phyloP scores from a whole-genome alignment of 2,329 filamentous ascomycete genomes.

The Aspergillus costaricaensis region DNA sequence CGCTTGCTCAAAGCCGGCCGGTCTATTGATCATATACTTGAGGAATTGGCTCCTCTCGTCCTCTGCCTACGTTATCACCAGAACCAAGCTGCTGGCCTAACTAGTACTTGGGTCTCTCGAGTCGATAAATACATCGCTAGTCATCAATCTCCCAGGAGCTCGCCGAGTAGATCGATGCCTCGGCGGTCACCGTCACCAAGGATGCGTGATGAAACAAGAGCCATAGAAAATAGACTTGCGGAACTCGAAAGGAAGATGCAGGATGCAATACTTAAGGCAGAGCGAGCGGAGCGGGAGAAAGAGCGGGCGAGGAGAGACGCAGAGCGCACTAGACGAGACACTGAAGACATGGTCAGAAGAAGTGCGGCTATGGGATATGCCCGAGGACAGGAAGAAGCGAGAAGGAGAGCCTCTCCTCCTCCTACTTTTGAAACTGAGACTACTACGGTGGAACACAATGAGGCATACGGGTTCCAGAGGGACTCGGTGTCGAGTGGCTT shows the following conservation, averaged over 20 bases:
- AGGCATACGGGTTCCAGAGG: background rate
- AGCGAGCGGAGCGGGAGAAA: background rate
- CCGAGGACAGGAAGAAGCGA: background rate
- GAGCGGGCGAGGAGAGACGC: background rate
- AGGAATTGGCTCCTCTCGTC: slow-evolving; percentile 25
- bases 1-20: slow-evolving; percentile 13
- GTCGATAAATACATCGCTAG: background rate
- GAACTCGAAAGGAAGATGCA: background rate
- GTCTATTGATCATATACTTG: slow-evolving; percentile 17
- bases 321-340: background rate
- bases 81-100: background rate
- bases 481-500: background rate
- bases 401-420: background rate
- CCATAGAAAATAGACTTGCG: background rate
- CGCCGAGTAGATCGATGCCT: no score
- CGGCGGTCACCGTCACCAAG: background rate
- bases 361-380: background rate
- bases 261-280: background rate
- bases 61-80: slow-evolving; percentile 26
- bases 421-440: background rate
- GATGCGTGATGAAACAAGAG: background rate
- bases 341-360: background rate
- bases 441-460: background rate
- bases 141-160: background rate
- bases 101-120: background rate